Conservation (phyloP, 331 rosid genomes). For the Pyrus hybrid region DNA sequence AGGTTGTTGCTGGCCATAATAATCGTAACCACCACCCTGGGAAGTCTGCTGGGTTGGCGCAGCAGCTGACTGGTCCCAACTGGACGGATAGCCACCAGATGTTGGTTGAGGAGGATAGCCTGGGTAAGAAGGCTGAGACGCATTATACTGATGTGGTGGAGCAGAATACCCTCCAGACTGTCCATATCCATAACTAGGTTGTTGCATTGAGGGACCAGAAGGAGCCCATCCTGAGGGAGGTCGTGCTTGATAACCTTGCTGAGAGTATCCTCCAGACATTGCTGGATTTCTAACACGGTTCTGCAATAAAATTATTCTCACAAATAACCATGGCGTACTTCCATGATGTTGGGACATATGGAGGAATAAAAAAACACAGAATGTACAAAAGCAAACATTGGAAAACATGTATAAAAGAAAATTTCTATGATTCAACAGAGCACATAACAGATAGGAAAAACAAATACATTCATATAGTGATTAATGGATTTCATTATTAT, state of each 20-base stretch:
- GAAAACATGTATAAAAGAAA: conserved; percentile 11
- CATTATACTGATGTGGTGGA: conserved; percentile 67
- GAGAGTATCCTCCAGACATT: conserved; percentile 79
- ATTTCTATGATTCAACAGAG: background rate
- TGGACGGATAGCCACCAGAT: conserved; percentile 69
- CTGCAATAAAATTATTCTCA: conserved; percentile 50
- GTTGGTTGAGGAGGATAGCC: conserved; percentile 71
- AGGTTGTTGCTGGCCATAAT: conserved; percentile 52
- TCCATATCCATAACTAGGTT: conserved; percentile 81
- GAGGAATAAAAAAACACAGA: conserved; percentile 13
- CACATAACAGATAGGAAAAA: background rate
- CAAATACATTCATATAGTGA: conserved; percentile 20
- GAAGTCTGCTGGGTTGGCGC: conserved; percentile 59
- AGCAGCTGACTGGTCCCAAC: conserved; percentile 75
- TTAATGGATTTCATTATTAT: conserved; percentile 43
- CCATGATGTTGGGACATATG: conserved; percentile 1
- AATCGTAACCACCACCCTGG: conserved; percentile 72
- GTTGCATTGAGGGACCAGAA: conserved; percentile 59
- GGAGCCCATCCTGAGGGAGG: conserved; percentile 85
- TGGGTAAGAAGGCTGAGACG: conserved; percentile 57
- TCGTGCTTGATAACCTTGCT: conserved; percentile 93
- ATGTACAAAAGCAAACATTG: conserved; percentile 18
- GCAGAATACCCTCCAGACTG: conserved; percentile 84
- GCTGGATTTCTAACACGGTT: conserved; percentile 72
- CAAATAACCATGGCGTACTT: conserved; percentile 37